These are phyloP conservation scores for Gonapodya sp. DNA, from an alignment of 192 early-diverging fungal genomes.

Conservation along the genomic window DNA sequence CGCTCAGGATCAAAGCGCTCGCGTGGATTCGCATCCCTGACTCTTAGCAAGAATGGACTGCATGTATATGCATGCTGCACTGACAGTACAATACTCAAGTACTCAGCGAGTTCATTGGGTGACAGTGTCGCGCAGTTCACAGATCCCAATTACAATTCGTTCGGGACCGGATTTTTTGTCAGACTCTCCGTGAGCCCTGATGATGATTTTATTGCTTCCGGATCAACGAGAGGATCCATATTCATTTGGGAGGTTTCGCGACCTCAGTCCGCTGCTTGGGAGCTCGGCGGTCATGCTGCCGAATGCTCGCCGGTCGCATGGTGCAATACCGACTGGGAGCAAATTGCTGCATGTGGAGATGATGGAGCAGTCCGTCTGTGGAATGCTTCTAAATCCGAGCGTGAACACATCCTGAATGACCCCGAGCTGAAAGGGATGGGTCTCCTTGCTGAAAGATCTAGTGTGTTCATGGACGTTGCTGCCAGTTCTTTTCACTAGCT, in stretches of 20 bases:
- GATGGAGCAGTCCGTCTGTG: conserved; percentile 67
- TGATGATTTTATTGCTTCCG: conserved; percentile 57
- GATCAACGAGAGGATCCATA: conserved; percentile 50
- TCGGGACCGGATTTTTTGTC: conserved; percentile 44
- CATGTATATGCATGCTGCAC: conserved; percentile 63
- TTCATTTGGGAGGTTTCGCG: conserved; percentile 61
- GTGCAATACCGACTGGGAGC: conserved; percentile 38
- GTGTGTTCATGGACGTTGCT: too few relatives aligned
- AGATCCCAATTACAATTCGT: conserved; percentile 29
- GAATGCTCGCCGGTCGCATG: conserved; percentile 70
- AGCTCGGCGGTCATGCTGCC: conserved; percentile 52
- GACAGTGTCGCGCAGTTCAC: conserved; percentile 31
- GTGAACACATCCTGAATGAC: not conserved
- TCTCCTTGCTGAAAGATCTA: not conserved
- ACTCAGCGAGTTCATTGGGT: not conserved
- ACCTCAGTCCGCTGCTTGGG: conserved; percentile 30
- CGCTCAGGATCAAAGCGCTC: conserved; percentile 23
- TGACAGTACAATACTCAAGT: conserved; percentile 28
- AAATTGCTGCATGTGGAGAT: conserved; percentile 63
- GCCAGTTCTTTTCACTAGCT: too few relatives aligned
- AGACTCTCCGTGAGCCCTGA: conserved; percentile 61
- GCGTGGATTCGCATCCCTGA: conserved; percentile 54
- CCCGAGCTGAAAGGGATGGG: not conserved
- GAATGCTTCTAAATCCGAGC: conserved; percentile 21
- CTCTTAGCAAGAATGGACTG: conserved; percentile 49